Conservation (phyloP, 2,329 filamentous ascomycete genomes). For the Pseudogymnoascus sp. region DNA sequence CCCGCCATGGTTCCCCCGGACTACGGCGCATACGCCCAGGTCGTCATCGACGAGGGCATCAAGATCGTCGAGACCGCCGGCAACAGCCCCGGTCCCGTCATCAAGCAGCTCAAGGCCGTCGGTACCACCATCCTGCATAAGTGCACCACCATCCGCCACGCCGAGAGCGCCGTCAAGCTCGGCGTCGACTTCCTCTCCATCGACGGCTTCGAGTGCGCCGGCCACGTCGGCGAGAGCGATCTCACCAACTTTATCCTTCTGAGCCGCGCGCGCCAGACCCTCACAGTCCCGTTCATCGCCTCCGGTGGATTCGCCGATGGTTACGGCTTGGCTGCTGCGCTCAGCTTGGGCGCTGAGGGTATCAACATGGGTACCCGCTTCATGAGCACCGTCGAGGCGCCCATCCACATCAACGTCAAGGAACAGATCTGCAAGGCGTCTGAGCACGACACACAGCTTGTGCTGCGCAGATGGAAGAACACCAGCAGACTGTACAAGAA, state of each 20-base stretch:
- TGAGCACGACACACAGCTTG: slow-evolving; percentile 84
- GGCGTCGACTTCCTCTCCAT: slow-evolving; percentile 96
- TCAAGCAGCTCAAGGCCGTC: slow-evolving; percentile 75
- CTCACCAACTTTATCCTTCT: slow-evolving; percentile 89
- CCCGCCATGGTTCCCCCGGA: slow-evolving; percentile 84
- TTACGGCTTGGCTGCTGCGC: slow-evolving; percentile 80
- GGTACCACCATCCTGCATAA: slow-evolving; percentile 83
- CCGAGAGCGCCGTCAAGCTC: slow-evolving; percentile 81
- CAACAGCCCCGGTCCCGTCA: slow-evolving; percentile 84
- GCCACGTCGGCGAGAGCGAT: slow-evolving; percentile 76
- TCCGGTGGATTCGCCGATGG: slow-evolving; percentile 95
- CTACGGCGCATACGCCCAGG: slow-evolving; percentile 85
- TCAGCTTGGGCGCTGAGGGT: slow-evolving; percentile 83
- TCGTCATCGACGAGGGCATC: slow-evolving; percentile 88
- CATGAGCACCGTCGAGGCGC: slow-evolving; percentile 91
- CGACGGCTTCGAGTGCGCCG: slow-evolving; percentile 96
- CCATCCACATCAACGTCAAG: slow-evolving; percentile 91
- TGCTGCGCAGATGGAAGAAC: slow-evolving; percentile 87
- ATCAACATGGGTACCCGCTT: slow-evolving; percentile 99
- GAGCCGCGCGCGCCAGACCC: slow-evolving; percentile 71
- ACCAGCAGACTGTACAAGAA: slow-evolving; percentile 85
- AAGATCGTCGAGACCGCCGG: slow-evolving; percentile 88
- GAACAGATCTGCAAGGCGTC: slow-evolving; percentile 78
- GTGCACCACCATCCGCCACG: slow-evolving; percentile 93
- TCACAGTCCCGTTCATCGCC: slow-evolving; percentile 87